Base-by-base conservation (phyloP, 768 basidiomycete species). In the Hydnum rufescens region DNA sequence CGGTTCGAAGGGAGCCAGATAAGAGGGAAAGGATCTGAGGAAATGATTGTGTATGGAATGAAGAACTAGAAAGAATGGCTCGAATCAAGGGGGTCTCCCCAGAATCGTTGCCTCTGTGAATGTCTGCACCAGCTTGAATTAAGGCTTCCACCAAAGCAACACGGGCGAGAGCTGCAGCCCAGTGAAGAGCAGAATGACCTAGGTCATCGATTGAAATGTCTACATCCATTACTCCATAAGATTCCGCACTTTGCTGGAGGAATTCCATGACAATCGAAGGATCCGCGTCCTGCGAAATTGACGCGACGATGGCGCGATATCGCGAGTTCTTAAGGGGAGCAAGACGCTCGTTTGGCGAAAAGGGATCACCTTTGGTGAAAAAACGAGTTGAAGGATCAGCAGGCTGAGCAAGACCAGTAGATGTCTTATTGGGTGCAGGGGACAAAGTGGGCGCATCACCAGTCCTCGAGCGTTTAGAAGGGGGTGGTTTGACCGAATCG, bases 61-160 rank as follows among this genome's bases (percentile, higher is more conserved):
- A 82, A 63, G 89, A 80, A 23, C 86, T 89, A 5, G 92, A 80
- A 54, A 97, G 74, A 54, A 87, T 82, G 3, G 92, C 83, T 36
- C 93, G 82, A 28, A 95, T 86, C 29, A 99, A 75, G 1, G 95
- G 81, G 0, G 93, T 97, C 65, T 99, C 95, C 44, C 95, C 92
- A 3, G 82, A 75, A 61, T 80, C 81, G 66, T 97, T 97, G 1
- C 95, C 95, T 4, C 88, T 76, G 59, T 88, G 76, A 16, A 88
- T 70, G 63, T 97, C 92, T 1, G 92, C 88, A 29, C 90, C 89
- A 44, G 72, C 69, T 1, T 67, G 66, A 54, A 96, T 72, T 32
- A 99, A 73, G 5, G 77, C 75, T 25, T 76, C 74, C 18, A 86
- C 74, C 31, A 74, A 76, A 25, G 72, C 68, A 48, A 76, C 71